phyloP scores from a whole-genome alignment of 176 grass and related monocot genomes.

The Canna indica region DNA sequence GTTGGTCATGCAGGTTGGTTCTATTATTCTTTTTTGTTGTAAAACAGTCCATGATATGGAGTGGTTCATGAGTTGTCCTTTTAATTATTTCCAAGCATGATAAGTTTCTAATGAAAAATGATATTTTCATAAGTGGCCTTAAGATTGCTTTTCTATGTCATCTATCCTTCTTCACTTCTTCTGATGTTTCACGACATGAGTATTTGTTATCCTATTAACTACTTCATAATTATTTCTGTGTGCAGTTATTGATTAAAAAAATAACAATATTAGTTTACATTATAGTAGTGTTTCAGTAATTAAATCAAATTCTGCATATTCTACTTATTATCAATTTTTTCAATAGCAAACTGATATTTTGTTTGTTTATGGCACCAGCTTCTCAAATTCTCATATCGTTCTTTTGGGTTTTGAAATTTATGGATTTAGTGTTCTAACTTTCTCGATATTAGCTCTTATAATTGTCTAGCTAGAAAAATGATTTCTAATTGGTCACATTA shows the following conservation, averaged over 20 bases:
- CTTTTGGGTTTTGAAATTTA: not conserved
- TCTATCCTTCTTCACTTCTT: not conserved
- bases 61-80: not conserved
- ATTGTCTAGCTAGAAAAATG: not conserved
- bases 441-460: not conserved
- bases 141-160: not conserved
- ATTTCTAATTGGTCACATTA: too few relatives aligned
- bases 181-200: not conserved
- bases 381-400: not conserved
- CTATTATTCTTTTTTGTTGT: not conserved
- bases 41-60: not conserved
- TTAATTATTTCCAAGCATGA: not conserved
- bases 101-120: not conserved
- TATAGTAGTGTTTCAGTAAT: not conserved
- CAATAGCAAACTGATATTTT: not conserved
- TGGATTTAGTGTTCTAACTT: not conserved
- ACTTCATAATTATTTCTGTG: not conserved
- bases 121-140: not conserved
- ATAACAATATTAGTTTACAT: not conserved
- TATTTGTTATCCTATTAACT: not conserved
- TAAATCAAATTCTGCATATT: not conserved
- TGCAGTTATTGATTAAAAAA: not conserved
- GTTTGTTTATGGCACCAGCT: not conserved
- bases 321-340: not conserved
- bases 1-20: slow-evolving; percentile 72